Evolutionary conservation across 1,284 basidiomycete genomes (phyloP).

Genomic region (Microstroma glucosiphilum): DNA sequence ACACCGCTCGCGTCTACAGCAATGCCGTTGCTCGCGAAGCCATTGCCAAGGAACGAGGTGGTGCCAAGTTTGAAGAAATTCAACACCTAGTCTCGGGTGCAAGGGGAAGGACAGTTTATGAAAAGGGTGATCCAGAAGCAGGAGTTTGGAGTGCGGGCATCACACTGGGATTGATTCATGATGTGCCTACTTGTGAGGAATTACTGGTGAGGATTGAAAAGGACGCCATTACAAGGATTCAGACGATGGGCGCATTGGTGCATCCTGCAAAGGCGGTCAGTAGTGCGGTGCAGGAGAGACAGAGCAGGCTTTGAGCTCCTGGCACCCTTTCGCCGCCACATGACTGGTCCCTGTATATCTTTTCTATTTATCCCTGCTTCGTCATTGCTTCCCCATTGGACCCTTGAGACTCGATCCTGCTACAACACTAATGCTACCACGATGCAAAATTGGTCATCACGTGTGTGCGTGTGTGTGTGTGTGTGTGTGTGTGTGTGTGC

Average conservation of each 20-base stretch:
- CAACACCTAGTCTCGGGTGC: slow-evolving; percentile 72
- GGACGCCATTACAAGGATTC: slow-evolving; percentile 70
- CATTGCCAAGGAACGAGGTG: slow-evolving; percentile 72
- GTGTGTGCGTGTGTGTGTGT: no score
- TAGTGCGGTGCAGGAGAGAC: background rate
- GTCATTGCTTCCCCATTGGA: no score
- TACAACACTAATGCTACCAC: no score
- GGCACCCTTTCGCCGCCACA: no score
- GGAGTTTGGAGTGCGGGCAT: slow-evolving; percentile 85
- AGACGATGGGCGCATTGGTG: slow-evolving; percentile 19
- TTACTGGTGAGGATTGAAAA: slow-evolving; percentile 66
- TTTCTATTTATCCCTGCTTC: no score
- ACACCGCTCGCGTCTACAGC: slow-evolving; percentile 83
- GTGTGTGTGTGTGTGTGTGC: no score
- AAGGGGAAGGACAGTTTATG: slow-evolving; percentile 72
- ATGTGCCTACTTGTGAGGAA: slow-evolving; percentile 76
- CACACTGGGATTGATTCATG: slow-evolving; percentile 72
- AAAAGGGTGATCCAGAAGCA: slow-evolving; percentile 73
- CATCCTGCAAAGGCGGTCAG: background rate
- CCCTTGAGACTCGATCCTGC: no score
- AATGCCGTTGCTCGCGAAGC: slow-evolving; percentile 57
- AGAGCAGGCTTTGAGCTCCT: slow-evolving; percentile 2
- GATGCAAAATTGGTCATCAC: no score
- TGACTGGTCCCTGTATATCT: no score
- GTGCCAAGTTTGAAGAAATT: slow-evolving; percentile 81